A percentile compares a stretch with the other conserved stretches of the same genome.
Conservation (phyloP, 148 eudicot species). For the Vaccinium myrtillus region DNA sequence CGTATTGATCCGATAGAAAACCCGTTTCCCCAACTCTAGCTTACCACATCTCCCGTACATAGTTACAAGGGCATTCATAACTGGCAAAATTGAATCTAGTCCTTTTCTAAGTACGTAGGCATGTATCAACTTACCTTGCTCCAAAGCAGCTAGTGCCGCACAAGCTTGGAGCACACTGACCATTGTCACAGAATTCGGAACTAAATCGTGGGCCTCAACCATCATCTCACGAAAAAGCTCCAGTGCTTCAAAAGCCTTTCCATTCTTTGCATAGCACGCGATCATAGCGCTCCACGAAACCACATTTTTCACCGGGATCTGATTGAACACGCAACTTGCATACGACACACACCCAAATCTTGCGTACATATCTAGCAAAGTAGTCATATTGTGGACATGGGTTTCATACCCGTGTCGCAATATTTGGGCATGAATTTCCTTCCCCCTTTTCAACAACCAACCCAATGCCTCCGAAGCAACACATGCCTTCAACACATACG, state of each 20-base stretch:
- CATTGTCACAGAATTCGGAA: slow-evolving; percentile 92
- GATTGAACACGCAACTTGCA: slow-evolving; percentile 56
- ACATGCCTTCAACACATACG: slow-evolving; percentile 87
- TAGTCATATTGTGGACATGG: slow-evolving; percentile 86
- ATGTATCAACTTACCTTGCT: slow-evolving; percentile 77
- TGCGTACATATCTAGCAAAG: slow-evolving; percentile 87
- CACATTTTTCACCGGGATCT: slow-evolving; percentile 68
- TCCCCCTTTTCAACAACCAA: slow-evolving; percentile 45
- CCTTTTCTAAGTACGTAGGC: slow-evolving; percentile 70
- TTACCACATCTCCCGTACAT: slow-evolving; percentile 87
- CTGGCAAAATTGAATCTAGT: slow-evolving; percentile 74
- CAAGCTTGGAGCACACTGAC: slow-evolving; percentile 95
- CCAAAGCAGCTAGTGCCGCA: slow-evolving; percentile 67
- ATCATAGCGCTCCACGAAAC: slow-evolving; percentile 98
- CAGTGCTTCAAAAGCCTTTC: slow-evolving; percentile 67
- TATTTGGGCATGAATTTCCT: slow-evolving; percentile 80
- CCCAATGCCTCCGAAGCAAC: slow-evolving; percentile 51
- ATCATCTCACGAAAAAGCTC: slow-evolving; percentile 72
- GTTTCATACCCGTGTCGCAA: slow-evolving; percentile 74
- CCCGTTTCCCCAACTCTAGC: slow-evolving; percentile 45
- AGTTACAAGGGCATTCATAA: slow-evolving; percentile 69
- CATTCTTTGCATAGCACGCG: slow-evolving; percentile 81
- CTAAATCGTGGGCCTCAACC: slow-evolving; percentile 35
- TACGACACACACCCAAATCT: slow-evolving; percentile 58
- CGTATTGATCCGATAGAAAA: slow-evolving; percentile 72